Conservation (phyloP, 257 asterid genomes). For the Solanum ossicruentum region DNA sequence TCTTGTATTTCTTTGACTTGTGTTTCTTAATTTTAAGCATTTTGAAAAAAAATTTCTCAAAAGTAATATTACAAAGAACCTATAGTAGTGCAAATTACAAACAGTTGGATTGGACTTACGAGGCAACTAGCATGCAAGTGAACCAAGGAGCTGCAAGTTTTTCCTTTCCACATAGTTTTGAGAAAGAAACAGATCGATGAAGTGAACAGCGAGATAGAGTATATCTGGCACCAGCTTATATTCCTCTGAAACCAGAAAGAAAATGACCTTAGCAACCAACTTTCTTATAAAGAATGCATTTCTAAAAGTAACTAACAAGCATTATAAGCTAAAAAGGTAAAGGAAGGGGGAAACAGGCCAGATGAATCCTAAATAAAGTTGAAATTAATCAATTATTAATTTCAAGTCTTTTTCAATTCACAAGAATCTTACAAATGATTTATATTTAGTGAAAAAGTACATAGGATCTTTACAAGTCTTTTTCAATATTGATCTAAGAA, state of each 20-base stretch:
- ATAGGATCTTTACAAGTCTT: no score
- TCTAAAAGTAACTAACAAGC: background rate
- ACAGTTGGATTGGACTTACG: background rate
- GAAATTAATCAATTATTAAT: background rate
- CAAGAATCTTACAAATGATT: background rate
- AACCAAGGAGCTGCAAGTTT: conserved; percentile 75
- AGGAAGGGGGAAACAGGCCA: background rate
- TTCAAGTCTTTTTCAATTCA: no score
- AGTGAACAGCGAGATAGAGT: conserved; percentile 70
- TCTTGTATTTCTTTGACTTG: background rate
- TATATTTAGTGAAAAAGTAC: no score
- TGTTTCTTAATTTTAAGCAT: background rate
- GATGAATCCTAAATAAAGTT: background rate
- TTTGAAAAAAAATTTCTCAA: background rate
- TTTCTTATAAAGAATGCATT: background rate
- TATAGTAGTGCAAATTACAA: background rate
- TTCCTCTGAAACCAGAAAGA: conserved; percentile 53
- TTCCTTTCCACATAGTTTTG: conserved; percentile 50
- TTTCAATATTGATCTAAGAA: no score
- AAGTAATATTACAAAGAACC: background rate
- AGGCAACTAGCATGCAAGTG: conserved; percentile 50
- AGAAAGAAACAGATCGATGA: conserved; percentile 67
- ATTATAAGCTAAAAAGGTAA: background rate
- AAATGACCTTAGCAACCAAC: background rate
- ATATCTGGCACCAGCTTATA: conserved; percentile 63